Base-by-base conservation (phyloP, 1,284 basidiomycete species). In the Cutaneotrichosporon spelunceum region DNA sequence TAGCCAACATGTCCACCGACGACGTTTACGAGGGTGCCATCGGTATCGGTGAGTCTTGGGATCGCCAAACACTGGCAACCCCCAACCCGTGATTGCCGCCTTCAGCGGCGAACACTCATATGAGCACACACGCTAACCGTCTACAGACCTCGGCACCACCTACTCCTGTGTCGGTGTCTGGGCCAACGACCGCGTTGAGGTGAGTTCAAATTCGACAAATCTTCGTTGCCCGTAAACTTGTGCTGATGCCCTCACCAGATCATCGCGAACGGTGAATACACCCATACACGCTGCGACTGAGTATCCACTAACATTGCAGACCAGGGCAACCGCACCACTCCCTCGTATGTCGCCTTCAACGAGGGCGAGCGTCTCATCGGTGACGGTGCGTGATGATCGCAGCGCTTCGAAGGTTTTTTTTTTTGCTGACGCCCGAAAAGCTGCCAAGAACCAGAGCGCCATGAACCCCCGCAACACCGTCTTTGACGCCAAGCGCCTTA, bases 271-370 rank as follows among this genome's bases (percentile, higher is more conserved):
- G 92, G 77, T 73, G 56, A 70, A 67, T 72, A 59, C 56, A 39
- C 26, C n/a, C 49, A 16, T 47, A 2, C 27, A 36, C 19, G 3
- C 16, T 13, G 36, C 36, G 36, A 14, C 11, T 33, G 26, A 33
- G 21, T 8, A n/a, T 19, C 9, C 29, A 48, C 64, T 64, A 47
- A 63, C 55, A 26, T n/a, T 64, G 33, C 75, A 91, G 91, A 82
- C 78, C 82, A 96, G 90, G 95, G 94, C 78, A 98, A 98, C 88
- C 88, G 95, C 72, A 97, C 95, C 73, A 98, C 95, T 62, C 95
- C 95, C 62, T 99, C 95, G 71, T 98, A 98, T 83, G 95, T 98
- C 81, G 93, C 95, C 72, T 98, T 99, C 86, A 94, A 93, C 70
- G 83, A 91, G 67, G 90, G 90, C 80, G 95, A 99, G 86, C 93